Percentiles rank a stretch among this genome's conserved stretches.
phyloP scores from a whole-genome alignment of 2,329 filamentous ascomycete species.

The Colletotrichum liriopes region DNA sequence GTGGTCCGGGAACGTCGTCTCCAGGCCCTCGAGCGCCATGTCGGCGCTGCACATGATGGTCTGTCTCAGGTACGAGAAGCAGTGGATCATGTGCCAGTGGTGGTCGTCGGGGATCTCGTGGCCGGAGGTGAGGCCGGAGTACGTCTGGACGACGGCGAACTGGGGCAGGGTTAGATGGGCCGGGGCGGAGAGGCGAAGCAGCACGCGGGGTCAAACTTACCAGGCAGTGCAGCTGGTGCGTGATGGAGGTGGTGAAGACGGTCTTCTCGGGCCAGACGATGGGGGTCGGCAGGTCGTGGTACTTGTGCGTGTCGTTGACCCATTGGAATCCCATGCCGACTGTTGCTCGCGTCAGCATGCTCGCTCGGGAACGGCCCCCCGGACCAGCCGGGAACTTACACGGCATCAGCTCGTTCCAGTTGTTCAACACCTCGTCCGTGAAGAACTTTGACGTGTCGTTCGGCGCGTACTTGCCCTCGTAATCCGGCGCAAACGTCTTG shows the following conservation, averaged over 20 bases:
- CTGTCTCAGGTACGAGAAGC: conserved; percentile 64
- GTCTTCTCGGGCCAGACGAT: conserved; percentile 55
- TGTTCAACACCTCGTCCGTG: conserved; percentile 50
- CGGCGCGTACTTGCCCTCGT: conserved; percentile 53
- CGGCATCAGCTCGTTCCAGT: conserved; percentile 59
- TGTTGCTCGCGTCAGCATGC: conserved; percentile 38
- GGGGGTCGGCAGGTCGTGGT: conserved; percentile 56
- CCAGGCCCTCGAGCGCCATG: conserved; percentile 61
- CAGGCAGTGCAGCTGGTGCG: conserved; percentile 62
- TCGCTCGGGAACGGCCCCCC: no score
- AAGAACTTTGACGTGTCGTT: conserved; percentile 60
- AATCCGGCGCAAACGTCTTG: conserved; percentile 54
- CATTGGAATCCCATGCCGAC: conserved; percentile 58
- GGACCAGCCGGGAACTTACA: conserved; percentile 42
- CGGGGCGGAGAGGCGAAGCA: background rate
- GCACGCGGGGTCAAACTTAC: conserved; percentile 42
- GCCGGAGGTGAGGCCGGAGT: conserved; percentile 58
- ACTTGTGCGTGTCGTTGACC: conserved; percentile 53
- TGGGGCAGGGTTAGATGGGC: conserved; percentile 17
- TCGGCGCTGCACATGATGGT: conserved; percentile 63
- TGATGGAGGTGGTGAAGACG: conserved; percentile 60
- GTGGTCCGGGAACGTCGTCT: conserved; percentile 63
- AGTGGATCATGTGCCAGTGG: conserved; percentile 65
- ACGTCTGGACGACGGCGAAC: conserved; percentile 61
- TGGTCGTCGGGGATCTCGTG: conserved; percentile 59